These are phyloP conservation scores for Colletotrichum melonis DNA, from an alignment of 2,329 filamentous ascomycete species.

Conservation along the genomic window DNA sequence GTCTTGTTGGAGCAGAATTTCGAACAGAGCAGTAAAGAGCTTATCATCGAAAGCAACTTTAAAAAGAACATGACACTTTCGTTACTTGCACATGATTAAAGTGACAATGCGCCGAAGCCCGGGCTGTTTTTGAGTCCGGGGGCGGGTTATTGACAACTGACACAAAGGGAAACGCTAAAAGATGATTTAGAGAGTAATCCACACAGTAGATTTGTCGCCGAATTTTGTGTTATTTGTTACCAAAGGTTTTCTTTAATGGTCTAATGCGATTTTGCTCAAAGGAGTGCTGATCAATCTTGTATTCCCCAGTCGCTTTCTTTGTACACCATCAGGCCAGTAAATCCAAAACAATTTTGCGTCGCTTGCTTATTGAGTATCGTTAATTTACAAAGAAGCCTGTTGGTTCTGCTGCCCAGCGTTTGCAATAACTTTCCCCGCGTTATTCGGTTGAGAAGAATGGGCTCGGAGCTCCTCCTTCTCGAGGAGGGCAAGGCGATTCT, in stretches of 20 bases:
- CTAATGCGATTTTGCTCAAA: not conserved
- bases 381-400: not conserved
- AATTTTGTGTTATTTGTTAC: too few relatives aligned
- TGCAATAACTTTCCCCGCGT: not conserved
- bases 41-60: too few relatives aligned
- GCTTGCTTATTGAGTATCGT: not conserved
- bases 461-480: conserved; percentile 41
- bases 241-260: too few relatives aligned
- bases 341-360: not conserved
- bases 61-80: too few relatives aligned
- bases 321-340: not conserved
- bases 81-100: too few relatives aligned
- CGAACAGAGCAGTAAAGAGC: not conserved
- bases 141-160: too few relatives aligned
- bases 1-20: not conserved
- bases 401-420: not conserved
- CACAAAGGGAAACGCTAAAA: too few relatives aligned
- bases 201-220: too few relatives aligned
- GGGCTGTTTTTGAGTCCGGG: too few relatives aligned
- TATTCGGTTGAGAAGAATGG: conserved; percentile 18
- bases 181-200: too few relatives aligned
- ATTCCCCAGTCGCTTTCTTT: not conserved
- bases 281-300: not conserved
- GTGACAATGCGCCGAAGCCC: too few relatives aligned
- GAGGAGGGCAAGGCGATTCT: conserved; percentile 44